Base-by-base conservation (phyloP, 140 eudicot species). In the Ambrosia hybrid region DNA sequence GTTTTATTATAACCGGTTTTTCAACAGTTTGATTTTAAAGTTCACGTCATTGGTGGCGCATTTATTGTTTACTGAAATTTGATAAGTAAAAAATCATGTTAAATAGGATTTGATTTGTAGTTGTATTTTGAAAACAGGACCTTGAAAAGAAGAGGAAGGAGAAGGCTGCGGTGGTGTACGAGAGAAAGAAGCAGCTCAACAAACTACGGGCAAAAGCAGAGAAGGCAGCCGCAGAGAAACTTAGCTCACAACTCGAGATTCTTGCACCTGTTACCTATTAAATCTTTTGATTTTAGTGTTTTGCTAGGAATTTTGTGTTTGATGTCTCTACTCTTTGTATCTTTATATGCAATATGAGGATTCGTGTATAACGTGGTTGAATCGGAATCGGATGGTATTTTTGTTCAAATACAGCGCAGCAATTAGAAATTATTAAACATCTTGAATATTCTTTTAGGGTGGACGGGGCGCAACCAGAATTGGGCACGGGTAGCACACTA, bases 111-210 rank as follows among this genome's bases (percentile, higher is more conserved):
- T 30, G 46, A 34, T 33, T 60, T 60, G 33, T 60, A 1, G 14
- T 34, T 60, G 43, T 5, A 63, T 63, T 2, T 12, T 48, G n/a
- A 48, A n/a, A 37, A 34, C 37, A 65, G 70, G 70, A 65, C 6
- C 70, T 65, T 43, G 70, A 65, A 43, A 65, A 39, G 70, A 65
- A 65, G 70, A 65, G 70, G 70, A 65, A 65, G 0, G 70, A 65
- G 36, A 65, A 65, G 37, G 70, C 70, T 9, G 53, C 52, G 9
- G 70, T 65, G 37, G 70, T 65, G 70, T 41, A 65, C 15, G 70
- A 65, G 37, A 65, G 70, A 65, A 65, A 65, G 70, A 65, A 65
- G 55, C 70, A 65, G 70, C 70, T 65, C 36, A 65, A 65, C 70
- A 65, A 65, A 41, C 55, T 65, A 9, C 70, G 37, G n/a, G 57